Evolutionary conservation across 257 asterid species (phyloP), one percentile per base, ranked within the genome.

Genomic region (Solanum boliviense): DNA sequence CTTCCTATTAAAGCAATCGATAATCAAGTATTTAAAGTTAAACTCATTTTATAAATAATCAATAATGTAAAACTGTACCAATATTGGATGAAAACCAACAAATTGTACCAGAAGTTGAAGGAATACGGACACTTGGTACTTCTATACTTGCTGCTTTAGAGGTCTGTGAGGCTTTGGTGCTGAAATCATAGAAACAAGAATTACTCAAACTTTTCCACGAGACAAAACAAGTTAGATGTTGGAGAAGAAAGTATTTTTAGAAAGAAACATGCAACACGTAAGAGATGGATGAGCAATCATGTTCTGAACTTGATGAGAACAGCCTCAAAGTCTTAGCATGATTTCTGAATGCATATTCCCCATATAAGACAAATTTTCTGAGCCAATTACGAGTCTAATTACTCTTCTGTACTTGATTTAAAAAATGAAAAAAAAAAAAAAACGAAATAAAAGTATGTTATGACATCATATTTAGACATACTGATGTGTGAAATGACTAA

Each of bases 141-240:
- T 82, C 41, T 82, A 36, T 38, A 36, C 90, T 86, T 62, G 89
- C 36, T 79, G 94, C 83, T 84, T 78, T 44, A 89, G 86, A 71
- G 92, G 91, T 89, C 97, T 92, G 87, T 94, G 98, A 92, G 98
- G 98, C 93, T 94, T 95, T 68, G 98, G 97, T 60, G 98, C 99
- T 81, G 85, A 27, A 81, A 46, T 16, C 85, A 81, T 16, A 4
- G 34, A 81, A 84, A 52, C 60, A 78, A 88, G 82, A 81, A 52
- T 3, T 20, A 67, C n/a, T 88, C 76, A 5, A 76, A 39, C 83
- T 75, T 65, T 31, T 79, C 7, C 85, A 20, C 44, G 31, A 82
- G 84, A 13, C 32, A 56, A 89, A 35, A 41, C 44, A 76, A 78
- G 38, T 6, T 15, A 7, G 38, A 25, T 44, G 65, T 32, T 72